Evolutionary conservation across 306 rosid species (phyloP), one percentile per base, ranked within the genome.

Genomic region (Acacia crassicarpa): DNA sequence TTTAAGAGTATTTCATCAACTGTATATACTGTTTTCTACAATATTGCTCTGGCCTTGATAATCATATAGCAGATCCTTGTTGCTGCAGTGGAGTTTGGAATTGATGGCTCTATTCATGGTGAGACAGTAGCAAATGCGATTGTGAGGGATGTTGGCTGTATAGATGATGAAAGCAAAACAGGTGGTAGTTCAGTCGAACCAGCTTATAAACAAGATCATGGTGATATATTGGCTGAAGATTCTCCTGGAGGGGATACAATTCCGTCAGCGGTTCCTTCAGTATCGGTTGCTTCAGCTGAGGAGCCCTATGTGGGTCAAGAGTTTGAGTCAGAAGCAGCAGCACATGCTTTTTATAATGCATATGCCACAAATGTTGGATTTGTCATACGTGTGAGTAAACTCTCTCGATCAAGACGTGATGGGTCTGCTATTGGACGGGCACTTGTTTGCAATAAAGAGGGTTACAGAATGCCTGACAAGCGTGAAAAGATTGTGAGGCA

Each of bases 371-470:
- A 82, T 1, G 88, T 91, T 44, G 99, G 99, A 70, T 95, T 95
- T 44, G 74, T 95, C 46, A 90, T 93, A 77, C 99, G 99, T 56
- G 99, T 93, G 35, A 95, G 99, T 91, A 95, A 93, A 78, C 97
- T 95, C 78, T 93, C 99, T 1, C 89, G 99, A 43, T 95, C 99
- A 20, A 91, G 99, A 91, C 94, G 96, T 2, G 99, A 95, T 75
- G 98, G 98, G 72, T 62, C 98, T 80, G 92, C 94, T 71, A 95
- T 93, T 86, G 99, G 98, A 15, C 97, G 99, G 56, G 93, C 97
- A 58, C 93, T 95, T 71, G 99, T 93, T 72, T 95, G 99, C 88
- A 95, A 95, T 81, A 95, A 95, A 86, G 99, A 95, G 88, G 99
- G 99, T 71, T 95, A 83, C 81, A 89, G 98, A 82, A 93, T 93